Base-by-base conservation (phyloP, 257 asterid genomes). In the Rhazya stricta region DNA sequence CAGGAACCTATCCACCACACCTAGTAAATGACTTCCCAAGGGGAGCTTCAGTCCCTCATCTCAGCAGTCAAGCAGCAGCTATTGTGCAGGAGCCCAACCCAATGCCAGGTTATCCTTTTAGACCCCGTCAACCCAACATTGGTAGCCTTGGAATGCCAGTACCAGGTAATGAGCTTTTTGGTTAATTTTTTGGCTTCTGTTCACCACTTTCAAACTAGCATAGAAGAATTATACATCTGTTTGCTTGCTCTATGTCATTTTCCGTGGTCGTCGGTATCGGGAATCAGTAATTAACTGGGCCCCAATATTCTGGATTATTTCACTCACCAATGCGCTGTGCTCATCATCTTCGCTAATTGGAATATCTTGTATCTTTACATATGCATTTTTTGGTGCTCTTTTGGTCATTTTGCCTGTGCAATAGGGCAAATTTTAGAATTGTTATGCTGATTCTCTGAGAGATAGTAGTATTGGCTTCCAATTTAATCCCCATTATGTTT, bases 21-120 rank as follows among this genome's bases (percentile, higher is more conserved):
- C 60, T 80, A 19, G 78, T 74, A 63, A 87, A 83, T 8, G 89
- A 88, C 53, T 84, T 82, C 60, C 83, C 88, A 34, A 83, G 91
- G 81, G 87, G 82, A 51, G 77, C 81, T 71, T 87, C 91, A 39
- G 72, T 79, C n/a, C 78, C 90, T 37, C 90, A 79, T 67, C 84
- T 87, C 62, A 86, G 87, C 81, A 85, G 70, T 83, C 94, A 84
- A 79, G 67, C 85, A 54, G 67, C 91, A 78, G 84, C 83, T 72
- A 75, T 88, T 75, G 71, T 81, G 72, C 96, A 84, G 67, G 97
- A 87, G 45, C 79, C 79, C 77, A 90, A 81, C 79, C 86, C 86
- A 23, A 82, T 81, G 86, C 93, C 82, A 80, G 90, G 90, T 51
- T 85, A 80, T 72, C 89, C 97, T 18, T 82, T 82, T 46, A 89